Conservation (phyloP, 352 stramenopile genomes). For the Phytophthora ramorum region DNA sequence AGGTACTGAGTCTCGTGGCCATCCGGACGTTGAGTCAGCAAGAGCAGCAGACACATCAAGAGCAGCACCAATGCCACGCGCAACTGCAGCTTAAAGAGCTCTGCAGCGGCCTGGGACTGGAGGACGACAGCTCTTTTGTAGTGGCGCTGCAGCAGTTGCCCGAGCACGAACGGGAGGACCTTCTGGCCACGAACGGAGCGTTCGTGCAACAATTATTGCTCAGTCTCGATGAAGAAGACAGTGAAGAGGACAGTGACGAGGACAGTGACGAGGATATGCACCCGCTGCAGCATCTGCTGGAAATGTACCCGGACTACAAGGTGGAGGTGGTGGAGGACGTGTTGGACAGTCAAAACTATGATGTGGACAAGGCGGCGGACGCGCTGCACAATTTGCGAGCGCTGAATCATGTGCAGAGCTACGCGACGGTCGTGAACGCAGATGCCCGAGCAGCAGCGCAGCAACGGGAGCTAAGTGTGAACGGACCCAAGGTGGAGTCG, state of each 20-base stretch:
- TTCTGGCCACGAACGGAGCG: constrained; percentile 54
- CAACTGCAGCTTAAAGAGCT: constrained; percentile 65
- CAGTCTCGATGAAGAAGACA: constrained; percentile 59
- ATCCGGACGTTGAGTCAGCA: constrained; percentile 53
- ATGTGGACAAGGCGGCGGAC: constrained; percentile 59
- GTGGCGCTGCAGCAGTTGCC: constrained; percentile 50
- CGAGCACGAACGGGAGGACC: constrained; percentile 46
- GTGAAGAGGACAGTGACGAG: constrained; percentile 25
- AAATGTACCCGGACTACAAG: constrained; percentile 64
- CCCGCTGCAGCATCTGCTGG: constrained; percentile 58
- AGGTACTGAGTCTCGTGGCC: constrained; percentile 65
- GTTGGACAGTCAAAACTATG: constrained; percentile 61
- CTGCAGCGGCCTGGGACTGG: constrained; percentile 59
- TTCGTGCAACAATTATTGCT: constrained; percentile 76
- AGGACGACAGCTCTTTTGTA: constrained; percentile 60
- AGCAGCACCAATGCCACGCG: constrained; percentile 12
- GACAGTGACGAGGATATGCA: constrained; percentile 43
- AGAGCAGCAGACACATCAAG: constrained; percentile 38
- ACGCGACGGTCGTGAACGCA: constrained; percentile 56
- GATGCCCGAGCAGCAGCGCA: constrained; percentile 24
- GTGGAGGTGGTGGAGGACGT: constrained; percentile 70
- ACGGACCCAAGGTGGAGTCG: constrained; percentile 51
- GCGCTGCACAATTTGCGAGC: constrained; percentile 66
- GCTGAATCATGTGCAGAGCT: constrained; percentile 68
- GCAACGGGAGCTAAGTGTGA: constrained; percentile 27